A percentile compares a stretch with the other conserved stretches of the same genome.
Conservation (phyloP, 2,329 filamentous ascomycete species). For the Xylariaceae sp. region DNA sequence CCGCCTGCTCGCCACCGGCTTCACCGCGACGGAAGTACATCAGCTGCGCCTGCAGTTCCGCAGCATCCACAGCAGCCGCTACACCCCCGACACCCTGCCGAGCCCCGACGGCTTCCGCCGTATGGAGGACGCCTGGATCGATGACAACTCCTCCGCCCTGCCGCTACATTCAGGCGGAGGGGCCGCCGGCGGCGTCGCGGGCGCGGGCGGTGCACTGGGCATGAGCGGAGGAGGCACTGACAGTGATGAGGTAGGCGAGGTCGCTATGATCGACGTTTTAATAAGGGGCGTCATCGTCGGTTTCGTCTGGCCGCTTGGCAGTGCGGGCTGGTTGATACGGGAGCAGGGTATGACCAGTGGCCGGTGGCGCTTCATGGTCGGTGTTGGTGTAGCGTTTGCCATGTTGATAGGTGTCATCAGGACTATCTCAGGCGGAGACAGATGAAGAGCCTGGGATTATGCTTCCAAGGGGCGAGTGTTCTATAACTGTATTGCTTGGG, state of each 20-base stretch:
- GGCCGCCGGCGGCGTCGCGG: slow-evolving; percentile 25
- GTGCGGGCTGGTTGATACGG: slow-evolving; percentile 76
- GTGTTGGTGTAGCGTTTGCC: slow-evolving; percentile 71
- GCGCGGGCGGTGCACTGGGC: slow-evolving; percentile 30
- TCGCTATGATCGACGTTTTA: slow-evolving; percentile 73
- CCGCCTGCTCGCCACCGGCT: slow-evolving; percentile 73
- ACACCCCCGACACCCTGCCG: slow-evolving; percentile 87
- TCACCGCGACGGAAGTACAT: slow-evolving; percentile 78
- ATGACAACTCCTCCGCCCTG: slow-evolving; percentile 50
- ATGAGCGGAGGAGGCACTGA: slow-evolving; percentile 32
- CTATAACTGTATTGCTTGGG: too few relatives aligned
- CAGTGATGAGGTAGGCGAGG: slow-evolving; percentile 43
- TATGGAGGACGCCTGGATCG: slow-evolving; percentile 89
- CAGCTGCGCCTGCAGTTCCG: slow-evolving; percentile 85
- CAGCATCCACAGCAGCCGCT: slow-evolving; percentile 74
- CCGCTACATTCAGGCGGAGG: slow-evolving; percentile 27
- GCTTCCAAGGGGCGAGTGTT: too few relatives aligned
- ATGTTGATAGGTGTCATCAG: slow-evolving; percentile 32
- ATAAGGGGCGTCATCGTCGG: slow-evolving; percentile 85
- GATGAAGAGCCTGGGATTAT: too few relatives aligned
- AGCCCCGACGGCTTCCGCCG: slow-evolving; percentile 68
- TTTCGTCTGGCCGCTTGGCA: slow-evolving; percentile 91
- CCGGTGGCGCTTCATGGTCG: slow-evolving; percentile 80
- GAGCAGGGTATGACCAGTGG: slow-evolving; percentile 86
- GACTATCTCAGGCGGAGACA: slow-evolving; percentile 27